Evolutionary conservation across 441 rosid genomes (phyloP).

Genomic region (Viola pubescens): DNA sequence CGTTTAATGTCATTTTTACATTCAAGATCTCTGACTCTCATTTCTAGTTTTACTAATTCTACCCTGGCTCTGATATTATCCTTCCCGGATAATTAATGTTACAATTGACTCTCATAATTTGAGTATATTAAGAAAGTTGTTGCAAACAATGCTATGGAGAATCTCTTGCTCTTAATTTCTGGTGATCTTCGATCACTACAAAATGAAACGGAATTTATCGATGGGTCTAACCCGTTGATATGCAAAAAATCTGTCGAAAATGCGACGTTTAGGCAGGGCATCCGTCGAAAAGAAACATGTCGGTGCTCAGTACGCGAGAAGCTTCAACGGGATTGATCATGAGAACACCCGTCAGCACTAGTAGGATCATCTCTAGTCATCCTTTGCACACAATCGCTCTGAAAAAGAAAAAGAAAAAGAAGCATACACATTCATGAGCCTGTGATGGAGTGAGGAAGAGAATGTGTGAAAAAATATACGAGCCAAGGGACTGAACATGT

Average conservation of each 20-base stretch:
- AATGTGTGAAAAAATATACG: not conserved
- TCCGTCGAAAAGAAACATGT: too few species aligned
- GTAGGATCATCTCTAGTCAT: constrained; percentile 29
- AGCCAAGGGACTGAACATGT: not conserved
- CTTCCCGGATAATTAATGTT: not conserved
- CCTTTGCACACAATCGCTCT: constrained; percentile 74
- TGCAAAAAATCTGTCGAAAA: not conserved
- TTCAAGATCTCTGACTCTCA: not conserved
- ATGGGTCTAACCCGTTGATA: constrained; percentile 10
- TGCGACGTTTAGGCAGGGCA: not conserved
- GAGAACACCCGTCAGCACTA: not conserved
- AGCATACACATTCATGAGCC: not conserved
- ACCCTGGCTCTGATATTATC: not conserved
- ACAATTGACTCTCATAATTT: not conserved
- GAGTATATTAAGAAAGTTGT: not conserved
- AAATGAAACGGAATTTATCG: constrained; percentile 1
- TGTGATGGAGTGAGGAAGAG: not conserved
- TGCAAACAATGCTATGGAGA: too few species aligned
- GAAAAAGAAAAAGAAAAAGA: constrained; percentile 21
- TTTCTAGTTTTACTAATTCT: not conserved
- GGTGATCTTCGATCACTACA: constrained; percentile 2
- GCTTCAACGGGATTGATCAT: constrained; percentile 13
- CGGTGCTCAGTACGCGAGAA: not conserved
- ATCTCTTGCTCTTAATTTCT: too few species aligned
- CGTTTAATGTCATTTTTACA: not conserved